Base-by-base conservation (phyloP, 768 basidiomycete genomes). In the Suillus americanus region DNA sequence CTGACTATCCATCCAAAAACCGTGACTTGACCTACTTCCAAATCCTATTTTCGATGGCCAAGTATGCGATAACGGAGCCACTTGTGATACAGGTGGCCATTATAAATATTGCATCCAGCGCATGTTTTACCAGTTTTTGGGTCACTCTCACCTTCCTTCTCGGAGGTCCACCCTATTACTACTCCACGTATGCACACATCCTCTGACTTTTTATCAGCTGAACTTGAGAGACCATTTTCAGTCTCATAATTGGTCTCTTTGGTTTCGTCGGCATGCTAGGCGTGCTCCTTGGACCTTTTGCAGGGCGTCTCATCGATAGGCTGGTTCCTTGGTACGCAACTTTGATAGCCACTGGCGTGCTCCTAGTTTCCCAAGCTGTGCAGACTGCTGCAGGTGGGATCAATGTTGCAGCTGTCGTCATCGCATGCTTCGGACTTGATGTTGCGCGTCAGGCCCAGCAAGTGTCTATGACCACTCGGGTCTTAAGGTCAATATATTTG, bases 1-100 rank as follows among this genome's bases (percentile, higher is more conserved):
- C 93, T 1, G 93, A 96, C 75, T 94, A 91, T 70, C 94, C 92
- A 1, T 84, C 89, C 14, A 94, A 91, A 73, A 89, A 90, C 71
- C 74, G 71, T 25, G 77, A 84, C 54, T 62, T 92, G 66, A 85
- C 86, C 3, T 95, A 95, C 75, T 81, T 79, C 67, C 76, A 86
- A 20, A 89, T 94, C 54, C 75, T 92, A 38, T 85, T 80, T 75
- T 89, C 88, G 10, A 95, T 95, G 94, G 88, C 79, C 6, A 89
- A 87, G 73, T 90, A 87, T 68, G 79, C 87, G 0, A 80, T 89
- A 43, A 95, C 90, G 0, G 91, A 95, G 74, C 94, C 94, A 0
- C 77, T 89, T 25, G 78, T 96, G 37, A 82, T 94, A 12, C 94
- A 95, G 73, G 79, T 82, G 3, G 79, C 82, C 65, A 74, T 92